Conservation (phyloP, 1,139 yeast genomes). For the Wickerhamomyces sp. region DNA sequence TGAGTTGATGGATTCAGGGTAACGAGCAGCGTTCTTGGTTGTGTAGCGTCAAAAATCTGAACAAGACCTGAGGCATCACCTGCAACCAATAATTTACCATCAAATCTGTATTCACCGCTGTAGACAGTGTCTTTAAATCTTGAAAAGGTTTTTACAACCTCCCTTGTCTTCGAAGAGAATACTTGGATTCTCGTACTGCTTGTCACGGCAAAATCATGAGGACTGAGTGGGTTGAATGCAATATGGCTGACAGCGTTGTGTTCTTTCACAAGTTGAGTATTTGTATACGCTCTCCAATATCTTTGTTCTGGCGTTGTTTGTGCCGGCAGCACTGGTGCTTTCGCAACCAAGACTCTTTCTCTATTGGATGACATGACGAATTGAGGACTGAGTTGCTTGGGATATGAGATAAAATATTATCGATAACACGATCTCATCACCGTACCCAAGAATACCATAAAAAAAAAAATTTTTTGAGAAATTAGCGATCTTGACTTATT, state of each 20-base stretch:
- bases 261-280: slow-evolving; percentile 88
- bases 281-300: slow-evolving; percentile 78
- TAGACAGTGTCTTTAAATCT: slow-evolving; percentile 90
- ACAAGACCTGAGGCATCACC: slow-evolving; percentile 88
- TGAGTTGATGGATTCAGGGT: slow-evolving; percentile 77
- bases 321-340: slow-evolving; percentile 74
- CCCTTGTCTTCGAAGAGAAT: slow-evolving; percentile 88
- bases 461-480: no score
- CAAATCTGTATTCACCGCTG: slow-evolving; percentile 75
- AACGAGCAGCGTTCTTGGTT: slow-evolving; percentile 74
- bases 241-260: slow-evolving; percentile 88
- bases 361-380: slow-evolving; percentile 81
- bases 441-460: no score
- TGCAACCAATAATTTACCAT: slow-evolving; percentile 79
- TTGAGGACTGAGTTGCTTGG: no score
- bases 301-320: slow-evolving; percentile 92
- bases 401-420: no score
- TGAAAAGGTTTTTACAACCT: slow-evolving; percentile 82
- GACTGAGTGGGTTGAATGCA: slow-evolving; percentile 78
- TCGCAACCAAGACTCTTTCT: slow-evolving; percentile 61
- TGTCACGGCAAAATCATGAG: slow-evolving; percentile 92
- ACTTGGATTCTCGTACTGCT: slow-evolving; percentile 90
- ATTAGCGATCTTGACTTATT: no score
- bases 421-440: no score
- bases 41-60: slow-evolving; percentile 74